Percentiles rank a stretch among this genome's conserved stretches.
phyloP scores from a whole-genome alignment of 2,329 filamentous ascomycete genomes.

The Calonectria pauciramosa region DNA sequence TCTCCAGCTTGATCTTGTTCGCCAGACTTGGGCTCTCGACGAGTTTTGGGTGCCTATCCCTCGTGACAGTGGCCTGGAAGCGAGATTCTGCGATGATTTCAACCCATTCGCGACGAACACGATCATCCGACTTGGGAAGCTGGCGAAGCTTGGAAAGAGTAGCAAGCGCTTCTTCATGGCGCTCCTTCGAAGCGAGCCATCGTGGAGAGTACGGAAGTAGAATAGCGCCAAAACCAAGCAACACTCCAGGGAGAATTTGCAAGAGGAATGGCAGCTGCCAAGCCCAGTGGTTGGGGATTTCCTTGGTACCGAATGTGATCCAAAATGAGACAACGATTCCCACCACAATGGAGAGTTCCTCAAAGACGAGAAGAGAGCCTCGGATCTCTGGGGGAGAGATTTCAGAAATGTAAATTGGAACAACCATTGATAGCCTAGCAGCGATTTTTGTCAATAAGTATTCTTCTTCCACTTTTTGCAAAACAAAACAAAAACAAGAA shows the following conservation, averaged over 20 bases:
- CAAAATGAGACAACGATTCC: neutral
- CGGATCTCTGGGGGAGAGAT: neutral
- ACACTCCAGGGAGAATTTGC: neutral
- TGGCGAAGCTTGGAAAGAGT: conserved; percentile 32
- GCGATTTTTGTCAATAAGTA: neutral
- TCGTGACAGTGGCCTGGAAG: neutral
- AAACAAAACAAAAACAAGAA: too few relatives aligned
- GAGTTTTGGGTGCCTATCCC: neutral
- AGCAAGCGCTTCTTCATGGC: conserved; percentile 15
- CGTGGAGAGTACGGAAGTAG: neutral
- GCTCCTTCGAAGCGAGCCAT: conserved; percentile 20
- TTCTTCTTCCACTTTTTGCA: neutral
- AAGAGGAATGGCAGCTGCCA: neutral
- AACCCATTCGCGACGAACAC: conserved; percentile 35
- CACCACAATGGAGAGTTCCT: neutral
- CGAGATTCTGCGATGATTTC: conserved; percentile 21
- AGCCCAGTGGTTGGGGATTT: neutral
- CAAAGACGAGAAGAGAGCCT: neutral
- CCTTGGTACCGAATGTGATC: neutral
- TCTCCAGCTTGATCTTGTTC: conserved; percentile 7
- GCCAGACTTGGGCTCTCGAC: neutral
- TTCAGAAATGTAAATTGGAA: conserved; percentile 1
- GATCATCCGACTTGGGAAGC: conserved; percentile 34
- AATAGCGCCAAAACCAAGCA: neutral
- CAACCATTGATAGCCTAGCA: neutral